These are phyloP conservation scores for Nidula microcarpa DNA, from an alignment of 768 basidiomycete genomes.

Conservation along the genomic window DNA sequence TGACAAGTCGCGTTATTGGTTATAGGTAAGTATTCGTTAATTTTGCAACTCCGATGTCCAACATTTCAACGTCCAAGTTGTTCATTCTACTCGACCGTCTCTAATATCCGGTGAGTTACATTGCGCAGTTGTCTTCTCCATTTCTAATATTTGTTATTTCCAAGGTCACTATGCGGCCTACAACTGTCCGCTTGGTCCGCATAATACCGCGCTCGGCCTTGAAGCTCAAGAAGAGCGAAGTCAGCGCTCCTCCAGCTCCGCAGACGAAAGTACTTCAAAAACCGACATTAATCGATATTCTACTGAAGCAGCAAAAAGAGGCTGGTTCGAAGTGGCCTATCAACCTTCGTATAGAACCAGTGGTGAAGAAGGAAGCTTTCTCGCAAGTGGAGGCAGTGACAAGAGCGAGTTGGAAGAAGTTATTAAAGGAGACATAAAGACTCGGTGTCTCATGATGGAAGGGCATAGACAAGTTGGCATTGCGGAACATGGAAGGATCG, in stretches of 20 bases:
- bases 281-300: conserved; percentile 31
- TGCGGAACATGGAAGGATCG: not conserved
- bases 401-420: conserved; percentile 31
- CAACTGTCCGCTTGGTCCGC: conserved; percentile 28
- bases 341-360: conserved; percentile 44
- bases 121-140: too few relatives aligned
- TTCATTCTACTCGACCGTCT: too few relatives aligned
- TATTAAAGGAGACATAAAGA: conserved; percentile 42
- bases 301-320: conserved; percentile 27
- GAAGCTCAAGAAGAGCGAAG: conserved; percentile 20
- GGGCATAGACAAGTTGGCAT: not conserved
- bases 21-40: too few relatives aligned
- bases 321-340: conserved; percentile 35
- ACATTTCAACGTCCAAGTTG: too few relatives aligned
- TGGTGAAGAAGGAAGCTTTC: conserved; percentile 35
- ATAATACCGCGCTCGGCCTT: conserved; percentile 32
- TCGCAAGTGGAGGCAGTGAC: conserved; percentile 33
- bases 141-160: too few relatives aligned
- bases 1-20: too few relatives aligned
- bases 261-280: conserved; percentile 27
- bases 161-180: conserved; percentile 30
- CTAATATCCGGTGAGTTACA: too few relatives aligned
- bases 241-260: conserved; percentile 26
- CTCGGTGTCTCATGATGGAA: not conserved
- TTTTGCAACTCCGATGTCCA: too few relatives aligned